phyloP scores from a whole-genome alignment of 2,329 filamentous ascomycete genomes.

The Colletotrichum lindemuthianum region DNA sequence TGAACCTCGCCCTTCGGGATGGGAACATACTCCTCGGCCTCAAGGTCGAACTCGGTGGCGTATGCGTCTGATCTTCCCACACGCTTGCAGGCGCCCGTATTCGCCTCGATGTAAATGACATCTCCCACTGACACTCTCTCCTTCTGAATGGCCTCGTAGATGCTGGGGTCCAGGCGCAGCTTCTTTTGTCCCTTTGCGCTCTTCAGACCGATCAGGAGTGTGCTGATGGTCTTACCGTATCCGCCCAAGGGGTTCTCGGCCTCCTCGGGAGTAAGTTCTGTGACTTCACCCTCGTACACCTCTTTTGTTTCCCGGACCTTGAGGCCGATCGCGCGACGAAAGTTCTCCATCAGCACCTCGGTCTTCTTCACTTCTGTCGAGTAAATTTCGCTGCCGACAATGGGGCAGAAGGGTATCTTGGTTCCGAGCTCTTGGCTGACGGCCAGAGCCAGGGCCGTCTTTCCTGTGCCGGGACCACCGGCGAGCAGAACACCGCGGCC shows the following conservation, averaged over 20 bases:
- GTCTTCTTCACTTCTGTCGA: conserved; percentile 99
- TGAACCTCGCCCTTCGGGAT: conserved; percentile 99
- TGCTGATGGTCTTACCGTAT: conserved; percentile 97
- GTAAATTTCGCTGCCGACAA: conserved; percentile 98
- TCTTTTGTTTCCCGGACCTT: conserved; percentile 99
- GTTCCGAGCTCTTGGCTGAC: conserved; percentile 97
- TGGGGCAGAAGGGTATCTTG: conserved; percentile 98
- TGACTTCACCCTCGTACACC: conserved; percentile 98
- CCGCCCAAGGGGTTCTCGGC: conserved; percentile 96
- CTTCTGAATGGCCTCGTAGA: conserved; percentile 99
- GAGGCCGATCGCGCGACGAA: conserved; percentile 92
- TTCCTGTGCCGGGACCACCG: conserved; percentile 94
- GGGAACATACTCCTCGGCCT: conserved; percentile 98
- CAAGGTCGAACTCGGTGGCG: conserved; percentile 97
- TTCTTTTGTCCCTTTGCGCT: conserved; percentile 98
- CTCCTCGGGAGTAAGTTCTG: conserved; percentile 96
- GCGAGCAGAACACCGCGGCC: conserved; percentile 92
- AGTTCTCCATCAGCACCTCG: conserved; percentile 99
- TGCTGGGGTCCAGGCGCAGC: conserved; percentile 93
- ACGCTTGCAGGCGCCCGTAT: conserved; percentile 97
- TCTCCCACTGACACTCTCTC: conserved; percentile 96
- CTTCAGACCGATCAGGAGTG: conserved; percentile 92
- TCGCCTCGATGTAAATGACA: conserved; percentile 99
- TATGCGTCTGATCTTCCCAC: conserved; percentile 97
- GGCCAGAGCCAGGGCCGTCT: conserved; percentile 94